phyloP scores from a whole-genome alignment of 192 early-diverging fungal genomes.

The Paraglomus occultum region DNA sequence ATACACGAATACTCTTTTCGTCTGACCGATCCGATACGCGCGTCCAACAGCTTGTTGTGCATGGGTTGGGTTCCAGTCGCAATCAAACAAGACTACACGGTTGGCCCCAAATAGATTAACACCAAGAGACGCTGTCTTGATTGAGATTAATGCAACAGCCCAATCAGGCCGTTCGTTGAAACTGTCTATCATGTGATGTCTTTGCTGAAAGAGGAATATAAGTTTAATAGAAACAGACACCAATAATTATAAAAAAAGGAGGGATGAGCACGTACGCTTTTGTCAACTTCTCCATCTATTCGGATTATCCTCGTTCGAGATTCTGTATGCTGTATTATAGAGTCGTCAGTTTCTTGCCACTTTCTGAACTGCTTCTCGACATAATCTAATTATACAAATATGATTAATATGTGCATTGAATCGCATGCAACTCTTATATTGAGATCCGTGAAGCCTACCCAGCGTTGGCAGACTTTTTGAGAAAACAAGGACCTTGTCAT shows the following conservation, averaged over 20 bases:
- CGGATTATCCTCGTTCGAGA: constrained; percentile 33
- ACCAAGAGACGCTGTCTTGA: constrained; percentile 4
- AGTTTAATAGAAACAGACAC: constrained; percentile 16
- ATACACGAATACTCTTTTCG: constrained; percentile 67
- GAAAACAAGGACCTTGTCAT: constrained; percentile 75
- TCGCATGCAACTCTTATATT: not conserved
- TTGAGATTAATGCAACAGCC: constrained; percentile 16
- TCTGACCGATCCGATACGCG: constrained; percentile 70
- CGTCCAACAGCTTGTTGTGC: constrained; percentile 76
- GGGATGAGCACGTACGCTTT: constrained; percentile 9
- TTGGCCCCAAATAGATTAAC: constrained; percentile 66
- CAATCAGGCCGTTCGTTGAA: not conserved
- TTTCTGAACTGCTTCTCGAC: not conserved
- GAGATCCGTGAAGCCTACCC: constrained; percentile 39
- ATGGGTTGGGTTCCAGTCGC: constrained; percentile 77
- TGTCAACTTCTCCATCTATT: constrained; percentile 49
- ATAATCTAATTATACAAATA: constrained; percentile 1
- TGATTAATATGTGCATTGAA: not conserved
- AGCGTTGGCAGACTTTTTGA: constrained; percentile 68
- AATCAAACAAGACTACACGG: constrained; percentile 69
- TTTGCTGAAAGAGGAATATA: constrained; percentile 35
- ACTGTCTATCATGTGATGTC: not conserved
- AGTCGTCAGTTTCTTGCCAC: not conserved
- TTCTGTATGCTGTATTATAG: not conserved
- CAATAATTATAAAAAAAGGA: not conserved